phyloP scores from a whole-genome alignment of 1,284 basidiomycete genomes.

The Xerocomus nothofagi region DNA sequence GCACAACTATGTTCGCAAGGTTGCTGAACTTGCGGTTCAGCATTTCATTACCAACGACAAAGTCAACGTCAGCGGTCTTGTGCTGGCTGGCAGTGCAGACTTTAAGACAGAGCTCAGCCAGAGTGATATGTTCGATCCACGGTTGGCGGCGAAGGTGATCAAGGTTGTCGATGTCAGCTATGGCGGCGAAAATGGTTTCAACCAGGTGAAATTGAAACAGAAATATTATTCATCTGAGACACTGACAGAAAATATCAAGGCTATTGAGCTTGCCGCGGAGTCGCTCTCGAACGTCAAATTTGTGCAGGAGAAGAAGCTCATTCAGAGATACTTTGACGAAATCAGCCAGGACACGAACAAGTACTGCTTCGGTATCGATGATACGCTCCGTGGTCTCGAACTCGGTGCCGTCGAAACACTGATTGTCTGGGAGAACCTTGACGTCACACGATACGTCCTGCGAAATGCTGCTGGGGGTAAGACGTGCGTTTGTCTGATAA shows the following conservation, averaged over 20 bases:
- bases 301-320: conserved; percentile 97
- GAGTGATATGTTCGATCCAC: conserved; percentile 94
- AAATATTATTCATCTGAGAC: background rate
- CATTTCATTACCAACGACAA: conserved; percentile 99
- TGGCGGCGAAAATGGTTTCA: conserved; percentile 99
- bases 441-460: conserved; percentile 81
- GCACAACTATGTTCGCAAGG: conserved; percentile 99
- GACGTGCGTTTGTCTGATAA: conserved; percentile 21
- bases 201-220: conserved; percentile 59
- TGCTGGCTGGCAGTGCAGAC: conserved; percentile 97
- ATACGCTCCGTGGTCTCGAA: conserved; percentile 96
- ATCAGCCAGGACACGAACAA: conserved; percentile 97
- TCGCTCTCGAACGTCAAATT: conserved; percentile 98
- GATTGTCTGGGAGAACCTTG: conserved; percentile 98
- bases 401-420: conserved; percentile 96
- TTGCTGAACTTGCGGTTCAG: conserved; percentile 95
- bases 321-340: conserved; percentile 99
- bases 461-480: conserved; percentile 88
- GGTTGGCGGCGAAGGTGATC: conserved; percentile 88
- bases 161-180: conserved; percentile 99
- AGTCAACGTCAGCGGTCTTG: conserved; percentile 95
- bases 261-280: conserved; percentile 96
- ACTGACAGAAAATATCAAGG: conserved; percentile 48
- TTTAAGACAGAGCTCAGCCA: conserved; percentile 98
- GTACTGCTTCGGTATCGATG: conserved; percentile 98